Conservation (phyloP, 2,329 filamentous ascomycete species). For the Dactylellina haptotyla region DNA sequence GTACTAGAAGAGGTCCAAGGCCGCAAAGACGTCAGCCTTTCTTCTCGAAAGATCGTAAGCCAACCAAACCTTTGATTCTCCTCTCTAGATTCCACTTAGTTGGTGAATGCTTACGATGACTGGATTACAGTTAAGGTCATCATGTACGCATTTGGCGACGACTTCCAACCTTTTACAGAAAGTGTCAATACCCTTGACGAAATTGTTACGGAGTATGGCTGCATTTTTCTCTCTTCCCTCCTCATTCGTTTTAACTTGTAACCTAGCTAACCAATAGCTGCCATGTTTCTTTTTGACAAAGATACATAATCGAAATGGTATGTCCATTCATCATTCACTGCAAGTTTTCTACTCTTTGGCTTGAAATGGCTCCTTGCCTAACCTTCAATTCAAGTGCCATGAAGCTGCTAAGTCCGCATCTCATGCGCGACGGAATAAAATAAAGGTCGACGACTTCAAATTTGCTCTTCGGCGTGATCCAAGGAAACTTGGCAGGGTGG, state of each 20-base stretch:
- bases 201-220: conserved; percentile 95
- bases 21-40: conserved; percentile 72
- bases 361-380: not conserved
- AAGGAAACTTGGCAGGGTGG: conserved; percentile 84
- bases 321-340: not conserved
- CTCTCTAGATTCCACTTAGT: not conserved
- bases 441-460: conserved; percentile 98
- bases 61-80: conserved; percentile 1
- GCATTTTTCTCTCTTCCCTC: conserved; percentile 65
- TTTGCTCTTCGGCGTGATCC: conserved; percentile 89
- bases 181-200: conserved; percentile 91
- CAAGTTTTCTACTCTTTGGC: not conserved
- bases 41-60: conserved; percentile 74
- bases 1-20: conserved; percentile 55
- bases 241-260: not conserved
- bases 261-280: not conserved
- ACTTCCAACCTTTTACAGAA: conserved; percentile 78
- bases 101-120: conserved; percentile 39
- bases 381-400: conserved; percentile 59
- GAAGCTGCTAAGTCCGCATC: conserved; percentile 85
- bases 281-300: not conserved
- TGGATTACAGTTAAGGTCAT: conserved; percentile 72
- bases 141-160: conserved; percentile 83
- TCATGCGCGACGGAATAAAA: conserved; percentile 89
- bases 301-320: conserved; percentile 37